Evolutionary conservation across 1,284 basidiomycete genomes (phyloP).

Genomic region (Wallemia hederae): DNA sequence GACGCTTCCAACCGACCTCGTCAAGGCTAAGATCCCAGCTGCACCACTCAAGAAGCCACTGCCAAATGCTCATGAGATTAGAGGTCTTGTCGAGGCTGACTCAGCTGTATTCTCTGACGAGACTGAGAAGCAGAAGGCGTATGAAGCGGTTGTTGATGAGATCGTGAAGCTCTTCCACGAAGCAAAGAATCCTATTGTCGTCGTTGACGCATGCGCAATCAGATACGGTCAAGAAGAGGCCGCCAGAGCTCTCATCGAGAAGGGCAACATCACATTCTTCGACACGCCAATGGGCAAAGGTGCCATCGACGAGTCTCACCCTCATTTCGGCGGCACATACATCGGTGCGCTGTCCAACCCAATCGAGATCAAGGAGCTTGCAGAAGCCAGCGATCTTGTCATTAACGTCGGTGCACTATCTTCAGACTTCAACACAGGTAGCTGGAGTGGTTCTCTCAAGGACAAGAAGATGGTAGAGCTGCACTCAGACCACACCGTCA

Average conservation of each 20-base stretch:
- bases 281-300: slow-evolving; percentile 31
- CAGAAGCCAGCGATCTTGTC: slow-evolving; percentile 57
- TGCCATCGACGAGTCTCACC: slow-evolving; percentile 42
- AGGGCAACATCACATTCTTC: slow-evolving; percentile 43
- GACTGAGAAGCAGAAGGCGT: slow-evolving; percentile 28
- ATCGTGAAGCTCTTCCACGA: slow-evolving; percentile 33
- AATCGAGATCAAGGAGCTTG: slow-evolving; percentile 36
- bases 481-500: slow-evolving; percentile 43
- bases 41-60: slow-evolving; percentile 35
- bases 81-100: slow-evolving; percentile 5
- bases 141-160: slow-evolving; percentile 40
- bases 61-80: slow-evolving; percentile 27
- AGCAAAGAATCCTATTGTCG: slow-evolving; percentile 39
- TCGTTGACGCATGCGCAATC: slow-evolving; percentile 64
- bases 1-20: slow-evolving; percentile 58
- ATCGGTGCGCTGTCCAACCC: slow-evolving; percentile 3
- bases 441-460: not conserved
- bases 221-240: slow-evolving; percentile 45
- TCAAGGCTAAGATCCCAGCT: slow-evolving; percentile 34
- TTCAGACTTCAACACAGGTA: slow-evolving; percentile 33
- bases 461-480: slow-evolving; percentile 25
- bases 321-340: slow-evolving; percentile 62
- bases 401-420: slow-evolving; percentile 51
- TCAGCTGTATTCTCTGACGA: slow-evolving; percentile 14
- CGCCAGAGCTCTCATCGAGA: slow-evolving; percentile 34